Conservation (phyloP, 169 alveolate species). For the Cryptosporidium xiaoi region DNA sequence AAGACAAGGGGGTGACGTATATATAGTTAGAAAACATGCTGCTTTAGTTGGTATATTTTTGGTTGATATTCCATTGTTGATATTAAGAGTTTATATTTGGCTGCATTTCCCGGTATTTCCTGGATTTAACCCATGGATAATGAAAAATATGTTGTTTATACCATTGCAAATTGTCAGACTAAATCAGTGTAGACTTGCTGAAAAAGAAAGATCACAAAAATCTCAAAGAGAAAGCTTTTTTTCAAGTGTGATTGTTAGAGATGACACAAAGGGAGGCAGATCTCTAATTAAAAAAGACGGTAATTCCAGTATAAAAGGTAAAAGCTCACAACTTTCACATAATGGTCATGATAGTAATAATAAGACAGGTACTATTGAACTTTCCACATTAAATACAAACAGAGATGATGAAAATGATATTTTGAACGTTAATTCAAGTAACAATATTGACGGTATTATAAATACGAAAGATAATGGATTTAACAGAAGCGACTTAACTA, state of each 20-base stretch:
- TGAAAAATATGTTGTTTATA: slow-evolving; percentile 76
- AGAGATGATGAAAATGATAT: slow-evolving; percentile 14
- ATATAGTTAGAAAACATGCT: slow-evolving; percentile 79
- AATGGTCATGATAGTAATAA: slow-evolving; percentile 6
- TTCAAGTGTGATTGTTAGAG: slow-evolving; percentile 1
- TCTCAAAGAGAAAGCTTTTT: slow-evolving; percentile 72
- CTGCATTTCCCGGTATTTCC: slow-evolving; percentile 77
- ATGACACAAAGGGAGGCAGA: background rate
- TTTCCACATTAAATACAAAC: slow-evolving; percentile 5
- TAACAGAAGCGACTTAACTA: background rate
- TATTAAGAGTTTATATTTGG: slow-evolving; percentile 77
- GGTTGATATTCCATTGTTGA: slow-evolving; percentile 77
- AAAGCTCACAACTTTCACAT: background rate
- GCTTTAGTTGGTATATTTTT: slow-evolving; percentile 79
- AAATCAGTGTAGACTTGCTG: slow-evolving; percentile 80
- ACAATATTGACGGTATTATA: no score
- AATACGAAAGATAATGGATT: no score
- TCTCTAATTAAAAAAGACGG: slow-evolving; percentile 14
- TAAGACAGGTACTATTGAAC: slow-evolving; percentile 14
- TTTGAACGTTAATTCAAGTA: background rate
- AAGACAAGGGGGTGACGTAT: slow-evolving; percentile 75
- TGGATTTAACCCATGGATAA: slow-evolving; percentile 79
- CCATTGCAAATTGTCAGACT: slow-evolving; percentile 77
- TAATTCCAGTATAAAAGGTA: background rate
- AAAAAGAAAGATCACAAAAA: slow-evolving; percentile 77